Evolutionary conservation across 73 alveolate genomes (phyloP).

Genomic region (Paramecium sonneborni): DNA sequence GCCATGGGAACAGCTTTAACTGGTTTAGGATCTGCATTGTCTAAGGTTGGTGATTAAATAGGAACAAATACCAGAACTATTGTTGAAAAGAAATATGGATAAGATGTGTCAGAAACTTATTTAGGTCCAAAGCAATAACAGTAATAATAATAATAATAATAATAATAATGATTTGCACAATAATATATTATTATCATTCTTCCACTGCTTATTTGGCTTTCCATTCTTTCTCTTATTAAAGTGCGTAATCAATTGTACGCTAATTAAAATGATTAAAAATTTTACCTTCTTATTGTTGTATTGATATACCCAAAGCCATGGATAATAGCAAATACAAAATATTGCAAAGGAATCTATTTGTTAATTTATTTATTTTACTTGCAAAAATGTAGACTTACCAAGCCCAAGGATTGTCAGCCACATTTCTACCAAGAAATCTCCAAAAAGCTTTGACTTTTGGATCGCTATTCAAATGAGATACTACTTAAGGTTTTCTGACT

Average conservation of each 20-base stretch:
- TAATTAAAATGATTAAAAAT: not conserved
- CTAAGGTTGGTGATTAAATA: constrained; percentile 28
- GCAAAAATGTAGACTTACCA: constrained; percentile 65
- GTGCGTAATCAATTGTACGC: constrained; percentile 36
- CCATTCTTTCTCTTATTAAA: constrained; percentile 25
- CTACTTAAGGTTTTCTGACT: constrained; percentile 66
- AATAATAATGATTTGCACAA: not conserved
- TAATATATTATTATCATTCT: not conserved
- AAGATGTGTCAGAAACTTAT: constrained; percentile 3
- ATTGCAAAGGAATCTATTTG: constrained; percentile 21
- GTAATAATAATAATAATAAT: not conserved
- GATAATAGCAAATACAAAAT: constrained; percentile 21
- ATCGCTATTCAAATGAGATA: constrained; percentile 55
- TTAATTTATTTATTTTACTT: not conserved
- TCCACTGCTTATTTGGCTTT: not conserved
- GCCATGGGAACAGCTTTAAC: constrained; percentile 54
- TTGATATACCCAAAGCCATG: constrained; percentile 54
- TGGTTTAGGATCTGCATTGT: constrained; percentile 44
- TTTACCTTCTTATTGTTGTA: constrained; percentile 2
- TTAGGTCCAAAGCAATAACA: not conserved
- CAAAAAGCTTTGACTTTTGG: constrained; percentile 58
- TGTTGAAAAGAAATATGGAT: constrained; percentile 28
- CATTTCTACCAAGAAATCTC: constrained; percentile 59
- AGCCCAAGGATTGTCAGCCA: constrained; percentile 56
- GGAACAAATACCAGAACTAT: constrained; percentile 4